Base-by-base conservation (phyloP, 192 early-diverging fungal species). In the Rhizoclosmatium globosum region DNA sequence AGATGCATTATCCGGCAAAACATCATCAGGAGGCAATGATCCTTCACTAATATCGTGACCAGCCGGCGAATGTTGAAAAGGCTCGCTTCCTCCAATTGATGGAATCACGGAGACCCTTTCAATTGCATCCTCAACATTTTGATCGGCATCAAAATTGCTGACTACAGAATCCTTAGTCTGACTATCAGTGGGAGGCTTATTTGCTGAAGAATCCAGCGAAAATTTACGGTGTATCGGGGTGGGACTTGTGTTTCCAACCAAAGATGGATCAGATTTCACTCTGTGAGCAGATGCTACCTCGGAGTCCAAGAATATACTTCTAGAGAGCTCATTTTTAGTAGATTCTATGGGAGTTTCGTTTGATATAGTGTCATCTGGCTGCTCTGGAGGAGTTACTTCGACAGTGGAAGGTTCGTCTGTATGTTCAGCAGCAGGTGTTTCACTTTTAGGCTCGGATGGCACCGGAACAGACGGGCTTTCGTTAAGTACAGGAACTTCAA, bases 401-500 rank as follows among this genome's bases (percentile, higher is more conserved):
- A 7, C 62, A 64, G 62, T 21, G 21, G 62, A 11, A 7, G 62
- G 21, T 15, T 21, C n/a, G 56, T 15, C 11, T 41, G 41, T 11
- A 64, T 17, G 58, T 42, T 2, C 9, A 21, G 68, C 68, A 19
- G 71, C 71, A 23, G 47, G 47, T 38, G 47, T 7, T 72, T 72
- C 53, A 31, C 23, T 6, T 41, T 72, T 58, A 21, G 57, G 2
- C 9, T 38, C 19, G 13, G 62, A 23, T 2, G 62, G 62, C 31
- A 39, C 62, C 1, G 2, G 11, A 64, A 23, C 31, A 13, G 62
- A 2, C 31, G 62, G 23, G 31, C 1, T 23, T 64, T 19, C 23
- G 13, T 64, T 23, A 2, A 47, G 53, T 65, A 47, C 23, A 59
- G 71, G 23, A 62, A 73, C 41, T 73, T 13, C 6, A 66, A 66